phyloP scores from a whole-genome alignment of 768 basidiomycete genomes.

The Russula sp. region DNA sequence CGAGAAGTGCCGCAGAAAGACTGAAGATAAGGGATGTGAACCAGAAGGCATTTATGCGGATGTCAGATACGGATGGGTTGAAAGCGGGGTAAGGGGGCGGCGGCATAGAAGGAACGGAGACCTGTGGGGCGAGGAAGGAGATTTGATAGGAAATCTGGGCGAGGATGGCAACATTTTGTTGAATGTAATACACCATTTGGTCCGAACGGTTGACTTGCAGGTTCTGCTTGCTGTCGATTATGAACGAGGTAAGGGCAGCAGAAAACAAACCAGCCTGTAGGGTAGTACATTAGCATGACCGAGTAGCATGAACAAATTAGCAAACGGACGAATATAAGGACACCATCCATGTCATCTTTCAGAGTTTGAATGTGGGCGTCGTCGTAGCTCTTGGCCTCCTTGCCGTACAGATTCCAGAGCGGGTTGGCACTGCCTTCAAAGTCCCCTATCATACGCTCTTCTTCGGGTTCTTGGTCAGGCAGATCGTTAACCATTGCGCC shows the following conservation, averaged over 20 bases:
- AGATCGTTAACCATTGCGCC: too few relatives aligned
- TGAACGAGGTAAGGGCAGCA: neutral
- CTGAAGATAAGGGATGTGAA: neutral
- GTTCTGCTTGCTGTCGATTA: neutral
- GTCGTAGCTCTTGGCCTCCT: neutral
- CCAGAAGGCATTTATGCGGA: neutral
- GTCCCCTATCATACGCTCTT: neutral
- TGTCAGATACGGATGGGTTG: neutral
- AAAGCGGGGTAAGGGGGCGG: neutral
- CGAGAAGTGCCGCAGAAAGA: neutral
- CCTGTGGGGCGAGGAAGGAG: neutral
- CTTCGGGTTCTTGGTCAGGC: too few relatives aligned
- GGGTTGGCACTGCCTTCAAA: neutral
- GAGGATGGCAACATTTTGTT: neutral
- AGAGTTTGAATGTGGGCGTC: neutral
- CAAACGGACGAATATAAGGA: neutral
- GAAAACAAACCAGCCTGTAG: constrained; percentile 6
- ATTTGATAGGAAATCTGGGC: constrained; percentile 1
- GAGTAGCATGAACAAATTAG: neutral
- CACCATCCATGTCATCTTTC: neutral
- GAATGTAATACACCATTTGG: neutral
- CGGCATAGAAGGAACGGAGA: neutral
- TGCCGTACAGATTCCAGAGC: neutral
- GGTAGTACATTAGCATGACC: neutral
- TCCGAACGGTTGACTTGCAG: neutral